Conservation (phyloP, 2,329 filamentous ascomycete species). For the Venturia asperata region DNA sequence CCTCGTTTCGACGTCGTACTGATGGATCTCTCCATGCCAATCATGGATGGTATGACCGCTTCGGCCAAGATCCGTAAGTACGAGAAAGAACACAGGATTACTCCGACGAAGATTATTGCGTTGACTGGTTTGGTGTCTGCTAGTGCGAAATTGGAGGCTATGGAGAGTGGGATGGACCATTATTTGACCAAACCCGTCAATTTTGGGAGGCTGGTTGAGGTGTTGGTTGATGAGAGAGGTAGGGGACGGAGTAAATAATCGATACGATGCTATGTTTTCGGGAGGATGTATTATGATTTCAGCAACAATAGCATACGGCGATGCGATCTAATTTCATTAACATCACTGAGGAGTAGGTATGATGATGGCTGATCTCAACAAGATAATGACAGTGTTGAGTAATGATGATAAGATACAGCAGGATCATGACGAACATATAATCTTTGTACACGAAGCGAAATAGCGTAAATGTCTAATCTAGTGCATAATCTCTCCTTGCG, state of each 20-base stretch:
- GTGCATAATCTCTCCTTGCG: too few species aligned
- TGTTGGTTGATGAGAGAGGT: not conserved
- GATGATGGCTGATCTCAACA: too few species aligned
- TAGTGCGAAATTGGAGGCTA: conserved; percentile 27
- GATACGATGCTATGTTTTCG: too few species aligned
- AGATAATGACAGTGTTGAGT: too few species aligned
- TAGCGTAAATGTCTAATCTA: too few species aligned
- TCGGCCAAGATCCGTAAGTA: conserved; percentile 37
- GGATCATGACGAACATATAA: too few species aligned
- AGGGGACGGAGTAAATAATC: not conserved
- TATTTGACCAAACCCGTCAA: conserved; percentile 31
- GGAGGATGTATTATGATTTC: too few species aligned
- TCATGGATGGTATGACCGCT: conserved; percentile 45
- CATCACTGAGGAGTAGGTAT: too few species aligned
- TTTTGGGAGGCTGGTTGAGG: conserved; percentile 25
- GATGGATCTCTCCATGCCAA: conserved; percentile 51
- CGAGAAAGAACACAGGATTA: conserved; percentile 24
- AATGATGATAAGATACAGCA: too few species aligned
- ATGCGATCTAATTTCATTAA: too few species aligned
- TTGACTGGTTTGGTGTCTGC: conserved; percentile 28
- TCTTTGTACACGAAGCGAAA: too few species aligned
- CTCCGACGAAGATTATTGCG: conserved; percentile 24
- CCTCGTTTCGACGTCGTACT: conserved; percentile 24
- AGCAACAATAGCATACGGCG: too few species aligned
- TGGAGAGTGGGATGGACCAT: conserved; percentile 27